Evolutionary conservation across 2,329 filamentous ascomycete species (phyloP), one percentile per base, ranked within the genome.

Genomic region (Fonsecaea pedrosoi): DNA sequence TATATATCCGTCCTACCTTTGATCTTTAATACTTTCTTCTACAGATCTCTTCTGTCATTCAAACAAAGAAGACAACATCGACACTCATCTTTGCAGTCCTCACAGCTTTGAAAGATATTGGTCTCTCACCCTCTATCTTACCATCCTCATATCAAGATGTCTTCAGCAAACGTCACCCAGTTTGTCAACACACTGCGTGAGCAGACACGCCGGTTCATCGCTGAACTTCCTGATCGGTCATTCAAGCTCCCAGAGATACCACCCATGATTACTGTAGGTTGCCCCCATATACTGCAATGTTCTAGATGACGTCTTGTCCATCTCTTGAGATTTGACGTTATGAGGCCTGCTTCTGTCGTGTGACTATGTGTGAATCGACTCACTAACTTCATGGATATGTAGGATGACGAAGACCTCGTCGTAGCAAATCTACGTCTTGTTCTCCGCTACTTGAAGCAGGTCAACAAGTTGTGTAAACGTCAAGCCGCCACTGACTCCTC

Each of bases 381-480:
- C 10, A 34, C 57, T 34, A 15, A 21, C 13, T 13, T 30, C 18
- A 13, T 50, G 30, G 13, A 18, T 12, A 18, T 45, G 18, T 34
- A 60, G 55, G 54, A 54, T 30, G 62, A 45, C 12, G 62, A 64
- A 21, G 5, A 45, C 9, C 37, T 59, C 9, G 60, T 55, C 10
- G 57, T 54, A 32, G 54, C 34, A 15, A 65, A 65, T 53, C 35
- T 65, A 15, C 45, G 62, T 30, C 4, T 40, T 8, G 6, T 65
- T 4, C 45, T 65, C 7, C 45, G 62, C 18, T 60, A 65, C 37
- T 57, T 65, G 37, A 65, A 65, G 15, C 48, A 60, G 4, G 62
- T 65, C 25, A 21, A 54, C 56, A 65, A 65, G 30, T n/a, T 21
- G 18, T 65, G 56, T 56, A 60, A 65, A 30, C 56, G 62, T 15